Base-by-base conservation (phyloP, 306 rosid species). In the Begonia peltatifolia region DNA sequence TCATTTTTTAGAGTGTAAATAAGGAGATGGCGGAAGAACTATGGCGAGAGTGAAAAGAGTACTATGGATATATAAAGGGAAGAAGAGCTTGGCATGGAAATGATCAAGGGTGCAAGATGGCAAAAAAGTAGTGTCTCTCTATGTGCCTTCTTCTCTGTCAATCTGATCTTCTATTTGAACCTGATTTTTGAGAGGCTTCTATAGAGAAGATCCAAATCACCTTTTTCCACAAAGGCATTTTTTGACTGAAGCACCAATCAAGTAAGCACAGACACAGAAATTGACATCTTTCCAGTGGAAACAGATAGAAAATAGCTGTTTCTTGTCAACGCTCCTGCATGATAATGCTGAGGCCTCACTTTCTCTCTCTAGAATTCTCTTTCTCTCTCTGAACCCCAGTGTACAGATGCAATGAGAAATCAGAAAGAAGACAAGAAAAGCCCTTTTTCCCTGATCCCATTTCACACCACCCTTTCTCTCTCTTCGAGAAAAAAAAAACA, bases 321-420 rank as follows among this genome's bases (percentile, higher is more conserved):
- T 10, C 18, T 71, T 62, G 93, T 88, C 96, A 79, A 81, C 74
- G 67, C 66, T 67, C 77, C 69, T 74, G 95, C 82, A 77, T 63
- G 73, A 44, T 50, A 64, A 59, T 42, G 51, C 50, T 20, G 53
- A 10, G 41, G 14, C 36, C 47, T 38, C 49, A 14, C 41, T 53
- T 58, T 61, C 57, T 55, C 63, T 73, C 75, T 61, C 68, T 57
- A 55, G 20, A 54, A 41, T 60, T 58, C 47, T 43, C 58, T 38
- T 14, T 41, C 48, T 58, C 74, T 54, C 72, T 66, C 57, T 36
- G 14, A 55, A 14, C 69, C 63, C 17, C 55, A 55, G 69, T 73
- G 56, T 66, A 65, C 65, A 82, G 38, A 56, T 53, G 66, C 62
- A 70, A 42, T 64, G 44, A 58, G 55, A 35, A 60, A 10, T 18